phyloP scores from a whole-genome alignment of 805 yeast genomes.

The Lachancea cidri region DNA sequence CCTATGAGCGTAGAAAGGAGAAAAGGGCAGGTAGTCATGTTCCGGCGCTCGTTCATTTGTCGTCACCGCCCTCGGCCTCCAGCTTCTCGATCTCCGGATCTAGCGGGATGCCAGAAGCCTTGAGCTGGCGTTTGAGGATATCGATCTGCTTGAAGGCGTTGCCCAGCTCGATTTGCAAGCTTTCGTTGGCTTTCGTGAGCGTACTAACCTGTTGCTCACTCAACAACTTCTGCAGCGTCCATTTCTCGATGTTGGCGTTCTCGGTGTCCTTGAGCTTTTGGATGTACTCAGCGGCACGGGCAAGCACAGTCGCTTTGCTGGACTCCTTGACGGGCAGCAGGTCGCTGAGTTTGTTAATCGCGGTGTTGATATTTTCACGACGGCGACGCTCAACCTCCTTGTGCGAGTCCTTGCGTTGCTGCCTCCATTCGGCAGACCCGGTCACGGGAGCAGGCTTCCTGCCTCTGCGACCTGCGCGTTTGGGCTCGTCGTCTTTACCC shows the following conservation, averaged over 20 bases:
- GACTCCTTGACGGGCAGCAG: slow-evolving; percentile 72
- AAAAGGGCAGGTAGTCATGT: background rate
- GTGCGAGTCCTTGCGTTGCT: slow-evolving; percentile 79
- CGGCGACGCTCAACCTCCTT: slow-evolving; percentile 93
- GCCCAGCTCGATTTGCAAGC: slow-evolving; percentile 80
- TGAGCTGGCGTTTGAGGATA: slow-evolving; percentile 57
- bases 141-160: slow-evolving; percentile 91
- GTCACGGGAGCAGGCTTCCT: slow-evolving; percentile 27
- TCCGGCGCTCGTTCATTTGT: slow-evolving; percentile 3
- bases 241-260: slow-evolving; percentile 83
- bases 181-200: slow-evolving; percentile 77
- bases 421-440: slow-evolving; percentile 30
- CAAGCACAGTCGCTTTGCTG: slow-evolving; percentile 85
- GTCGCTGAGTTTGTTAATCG: slow-evolving; percentile 75
- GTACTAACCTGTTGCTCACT: slow-evolving; percentile 90
- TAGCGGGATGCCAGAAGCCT: slow-evolving; percentile 12
- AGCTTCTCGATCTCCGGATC: slow-evolving; percentile 8
- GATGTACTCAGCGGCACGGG: slow-evolving; percentile 86
- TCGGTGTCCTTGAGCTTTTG: slow-evolving; percentile 86
- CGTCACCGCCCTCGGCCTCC: slow-evolving; percentile 7
- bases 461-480: slow-evolving; percentile 21
- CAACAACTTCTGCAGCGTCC: slow-evolving; percentile 88
- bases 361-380: slow-evolving; percentile 80
- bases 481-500: slow-evolving; percentile 10
- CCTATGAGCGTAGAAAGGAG: no score